Evolutionary conservation across 306 rosid genomes (phyloP).

Genomic region (Alnus glutinosa): DNA sequence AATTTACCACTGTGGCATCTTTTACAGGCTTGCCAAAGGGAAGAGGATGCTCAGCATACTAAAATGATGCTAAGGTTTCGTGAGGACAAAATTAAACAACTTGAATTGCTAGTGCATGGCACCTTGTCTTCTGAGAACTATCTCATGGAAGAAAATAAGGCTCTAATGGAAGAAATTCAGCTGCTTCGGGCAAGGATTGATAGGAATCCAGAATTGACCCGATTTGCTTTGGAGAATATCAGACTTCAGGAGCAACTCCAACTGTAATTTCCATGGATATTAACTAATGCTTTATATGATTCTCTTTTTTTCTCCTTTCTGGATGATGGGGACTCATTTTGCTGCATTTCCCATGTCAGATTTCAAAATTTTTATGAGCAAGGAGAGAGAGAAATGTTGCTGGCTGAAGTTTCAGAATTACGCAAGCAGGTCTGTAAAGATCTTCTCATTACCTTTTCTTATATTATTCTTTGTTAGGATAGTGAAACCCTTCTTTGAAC

Average conservation of each 20-base stretch:
- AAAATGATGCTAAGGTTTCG: constrained; percentile 53
- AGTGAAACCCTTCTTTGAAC: constrained; percentile 7
- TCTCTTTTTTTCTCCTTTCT: constrained; percentile 22
- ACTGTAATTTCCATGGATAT: constrained; percentile 48
- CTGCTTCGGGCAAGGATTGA: constrained; percentile 57
- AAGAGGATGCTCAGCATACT: constrained; percentile 59
- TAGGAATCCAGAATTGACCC: constrained; percentile 54
- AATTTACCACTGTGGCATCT: constrained; percentile 31
- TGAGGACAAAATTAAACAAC: constrained; percentile 73
- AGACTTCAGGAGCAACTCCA: constrained; percentile 61
- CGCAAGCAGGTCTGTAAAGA: constrained; percentile 64
- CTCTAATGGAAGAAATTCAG: constrained; percentile 61
- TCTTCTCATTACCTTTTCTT: constrained; percentile 15
- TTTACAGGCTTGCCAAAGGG: constrained; percentile 65
- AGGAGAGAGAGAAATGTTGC: constrained; percentile 80
- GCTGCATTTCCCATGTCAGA: constrained; percentile 49
- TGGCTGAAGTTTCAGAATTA: constrained; percentile 72
- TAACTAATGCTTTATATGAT: constrained; percentile 16
- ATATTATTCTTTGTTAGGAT: not conserved
- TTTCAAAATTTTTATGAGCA: constrained; percentile 61
- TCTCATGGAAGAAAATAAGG: constrained; percentile 73
- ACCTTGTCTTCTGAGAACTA: constrained; percentile 63
- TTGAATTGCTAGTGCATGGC: constrained; percentile 67
- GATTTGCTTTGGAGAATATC: constrained; percentile 58
- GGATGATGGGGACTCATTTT: constrained; percentile 37